Conservation (phyloP, 495 filamentous ascomycete genomes). For the Margaritispora aquatica region DNA sequence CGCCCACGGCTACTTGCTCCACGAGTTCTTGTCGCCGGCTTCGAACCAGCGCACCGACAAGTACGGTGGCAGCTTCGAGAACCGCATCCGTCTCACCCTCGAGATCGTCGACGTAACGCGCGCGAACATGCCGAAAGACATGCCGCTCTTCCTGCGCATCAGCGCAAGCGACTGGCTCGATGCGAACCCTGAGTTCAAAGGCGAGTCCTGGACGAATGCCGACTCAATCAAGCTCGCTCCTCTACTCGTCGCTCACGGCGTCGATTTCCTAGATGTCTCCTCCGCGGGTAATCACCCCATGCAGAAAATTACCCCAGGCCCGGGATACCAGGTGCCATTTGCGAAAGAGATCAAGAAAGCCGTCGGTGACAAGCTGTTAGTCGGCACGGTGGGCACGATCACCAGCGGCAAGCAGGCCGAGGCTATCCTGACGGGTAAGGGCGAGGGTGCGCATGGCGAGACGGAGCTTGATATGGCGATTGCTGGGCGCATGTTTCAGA, state of each 20-base stretch:
- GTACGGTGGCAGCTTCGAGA: conserved; percentile 63
- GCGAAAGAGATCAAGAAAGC: conserved; percentile 56
- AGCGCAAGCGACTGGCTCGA: conserved; percentile 38
- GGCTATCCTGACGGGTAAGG: conserved; percentile 26
- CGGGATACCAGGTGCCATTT: conserved; percentile 63
- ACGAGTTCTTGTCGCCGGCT: conserved; percentile 47
- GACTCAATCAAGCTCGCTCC: conserved; percentile 50
- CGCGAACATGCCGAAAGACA: conserved; percentile 45
- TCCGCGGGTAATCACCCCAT: conserved; percentile 46
- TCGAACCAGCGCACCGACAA: conserved; percentile 54
- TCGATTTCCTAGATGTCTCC: conserved; percentile 60
- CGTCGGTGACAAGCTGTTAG: conserved; percentile 49
- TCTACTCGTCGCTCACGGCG: conserved; percentile 44
- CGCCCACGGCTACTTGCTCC: conserved; percentile 48
- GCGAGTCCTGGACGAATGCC: conserved; percentile 50
- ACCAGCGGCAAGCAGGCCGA: conserved; percentile 42
- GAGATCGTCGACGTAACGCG: conserved; percentile 53
- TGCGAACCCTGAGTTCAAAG: conserved; percentile 10
- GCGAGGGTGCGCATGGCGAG: conserved; percentile 26
- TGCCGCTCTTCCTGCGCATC: conserved; percentile 47
- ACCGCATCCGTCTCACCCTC: conserved; percentile 49
- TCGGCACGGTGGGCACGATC: conserved; percentile 59
- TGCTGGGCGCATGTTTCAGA: conserved; percentile 60
- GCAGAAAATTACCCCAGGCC: conserved; percentile 48
- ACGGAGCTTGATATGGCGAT: conserved; percentile 54